A percentile compares a stretch with the other conserved stretches of the same genome.
Evolutionary conservation across 192 early-diverging fungal species (phyloP).

Genomic region (Podila epigama): DNA sequence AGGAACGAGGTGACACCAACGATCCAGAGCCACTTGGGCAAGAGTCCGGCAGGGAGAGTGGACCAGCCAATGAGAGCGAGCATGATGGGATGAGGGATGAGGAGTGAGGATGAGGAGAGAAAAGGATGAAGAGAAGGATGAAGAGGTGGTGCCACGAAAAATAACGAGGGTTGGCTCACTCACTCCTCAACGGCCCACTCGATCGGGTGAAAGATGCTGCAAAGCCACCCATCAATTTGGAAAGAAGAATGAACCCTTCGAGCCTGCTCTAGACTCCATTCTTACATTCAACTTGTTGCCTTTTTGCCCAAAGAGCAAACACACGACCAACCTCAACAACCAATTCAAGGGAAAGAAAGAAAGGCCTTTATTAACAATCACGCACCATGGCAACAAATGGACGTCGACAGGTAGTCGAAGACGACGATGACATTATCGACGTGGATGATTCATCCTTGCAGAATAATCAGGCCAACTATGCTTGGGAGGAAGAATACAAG

Average conservation of each 20-base stretch:
- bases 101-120: background rate
- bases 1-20: conserved; percentile 79
- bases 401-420: conserved; percentile 28
- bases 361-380: background rate
- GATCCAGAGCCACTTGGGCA: conserved; percentile 79
- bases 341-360: too few species aligned
- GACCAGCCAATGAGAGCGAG: conserved; percentile 50
- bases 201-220: too few species aligned
- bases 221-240: too few species aligned
- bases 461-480: conserved; percentile 69
- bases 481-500: conserved; percentile 98
- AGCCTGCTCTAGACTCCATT: too few species aligned
- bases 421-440: conserved; percentile 62
- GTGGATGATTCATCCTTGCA: conserved; percentile 62
- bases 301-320: too few species aligned
- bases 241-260: too few species aligned
- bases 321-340: too few species aligned
- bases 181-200: background rate
- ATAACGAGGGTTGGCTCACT: background rate
- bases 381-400: conserved; percentile 37
- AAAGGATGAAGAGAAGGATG: background rate
- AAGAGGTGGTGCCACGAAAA: background rate
- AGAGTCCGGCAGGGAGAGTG: conserved; percentile 56
- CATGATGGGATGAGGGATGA: conserved; percentile 11
- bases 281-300: too few species aligned